Evolutionary conservation across 192 early-diverging fungal species (phyloP), one percentile per base, ranked within the genome.

Genomic region (Coemansia sp.): DNA sequence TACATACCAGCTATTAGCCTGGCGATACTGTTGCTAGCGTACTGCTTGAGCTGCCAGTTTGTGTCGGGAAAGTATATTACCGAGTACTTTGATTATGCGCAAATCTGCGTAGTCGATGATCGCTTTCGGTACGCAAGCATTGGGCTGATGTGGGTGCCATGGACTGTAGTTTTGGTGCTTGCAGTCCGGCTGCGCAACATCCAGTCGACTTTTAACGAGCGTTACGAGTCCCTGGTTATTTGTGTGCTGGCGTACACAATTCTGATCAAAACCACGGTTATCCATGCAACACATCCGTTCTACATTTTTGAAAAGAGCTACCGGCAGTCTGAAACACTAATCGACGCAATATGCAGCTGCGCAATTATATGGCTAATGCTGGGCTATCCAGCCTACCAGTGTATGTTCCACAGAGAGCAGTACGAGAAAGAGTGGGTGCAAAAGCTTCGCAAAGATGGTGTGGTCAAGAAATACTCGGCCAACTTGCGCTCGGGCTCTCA

Each of bases 71-170:
- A 67, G 21, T 32, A 66, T 17, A 51, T 65, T 38, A 22, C 52
- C 1, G 14, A 47, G 12, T 73, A 67, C 23, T 19, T 73, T 49
- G 22, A 62, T 1, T 63, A 58, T 32, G 54, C 24, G 1, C 58
- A 66, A 50, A 66, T 73, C 1, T 73, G 71, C 51, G 11, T 60
- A 5, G 63, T 66, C 38, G 56, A 63, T 24, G 57, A 63, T 29
- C 47, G 60, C 4, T 73, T 67, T 41, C 56, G 65, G 15, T 73
- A 67, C 19, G 65, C 50, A 11, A 67, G 65, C 39, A 24, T 73
- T 22, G 71, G 65, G n/a, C 57, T 73, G 2, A 63, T 73, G 24
- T 73, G 71, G 71, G 27, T 67, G 17, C 65, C 63, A 5, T 73
- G 60, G 60, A 21, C 47, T 2, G 48, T 56, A 0, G 49, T 53